phyloP scores from a whole-genome alignment of 1,284 basidiomycete species.

The Puccinia horiana region DNA sequence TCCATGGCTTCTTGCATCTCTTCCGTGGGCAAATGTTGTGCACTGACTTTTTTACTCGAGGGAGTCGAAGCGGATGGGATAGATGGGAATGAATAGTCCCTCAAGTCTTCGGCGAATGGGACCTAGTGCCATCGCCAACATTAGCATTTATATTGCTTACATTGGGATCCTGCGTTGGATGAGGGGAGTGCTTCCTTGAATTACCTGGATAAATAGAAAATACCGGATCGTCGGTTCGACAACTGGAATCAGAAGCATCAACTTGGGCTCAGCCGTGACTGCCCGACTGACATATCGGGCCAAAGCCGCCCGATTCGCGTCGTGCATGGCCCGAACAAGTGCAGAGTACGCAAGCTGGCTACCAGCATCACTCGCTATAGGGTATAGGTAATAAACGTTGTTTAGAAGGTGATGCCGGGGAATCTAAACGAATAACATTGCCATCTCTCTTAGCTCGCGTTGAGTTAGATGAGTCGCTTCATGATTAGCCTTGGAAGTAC shows the following conservation, averaged over 20 bases:
- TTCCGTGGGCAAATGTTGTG: constrained; percentile 11
- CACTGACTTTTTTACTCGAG: neutral
- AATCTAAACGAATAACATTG: constrained; percentile 5
- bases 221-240: constrained; percentile 17
- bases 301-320: constrained; percentile 4
- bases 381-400: constrained; percentile 38
- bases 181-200: neutral
- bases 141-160: neutral
- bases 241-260: constrained; percentile 36
- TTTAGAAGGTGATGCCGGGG: constrained; percentile 44
- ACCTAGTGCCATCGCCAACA: neutral
- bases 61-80: neutral
- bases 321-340: constrained; percentile 8
- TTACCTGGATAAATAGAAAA: constrained; percentile 46
- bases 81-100: constrained; percentile 9
- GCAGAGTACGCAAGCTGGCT: constrained; percentile 30
- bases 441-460: neutral
- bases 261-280: constrained; percentile 31
- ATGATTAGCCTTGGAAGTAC: constrained; percentile 1
- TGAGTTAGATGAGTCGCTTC: neutral
- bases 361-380: neutral
- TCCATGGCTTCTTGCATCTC: constrained; percentile 47
- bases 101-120: constrained; percentile 35
- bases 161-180: neutral
- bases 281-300: constrained; percentile 27